phyloP scores from a whole-genome alignment of 106 monocot species.

The Agapanthus africanus region DNA sequence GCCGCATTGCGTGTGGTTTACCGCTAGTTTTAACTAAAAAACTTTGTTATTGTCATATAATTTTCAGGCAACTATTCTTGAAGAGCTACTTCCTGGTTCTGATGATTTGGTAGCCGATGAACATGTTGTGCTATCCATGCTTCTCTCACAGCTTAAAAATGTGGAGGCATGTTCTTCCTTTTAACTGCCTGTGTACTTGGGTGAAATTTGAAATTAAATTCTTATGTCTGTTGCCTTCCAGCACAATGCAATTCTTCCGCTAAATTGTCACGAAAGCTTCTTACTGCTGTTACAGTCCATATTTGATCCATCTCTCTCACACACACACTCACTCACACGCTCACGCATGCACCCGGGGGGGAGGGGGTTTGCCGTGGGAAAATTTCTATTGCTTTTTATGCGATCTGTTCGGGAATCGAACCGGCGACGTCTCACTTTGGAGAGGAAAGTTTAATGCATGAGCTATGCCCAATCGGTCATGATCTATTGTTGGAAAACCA shows the following conservation, averaged over 20 bases:
- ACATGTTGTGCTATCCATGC: constrained; percentile 16
- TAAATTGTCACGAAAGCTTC: background rate
- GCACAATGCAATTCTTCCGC: background rate
- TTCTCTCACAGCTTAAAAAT: constrained; percentile 44
- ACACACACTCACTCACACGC: no score
- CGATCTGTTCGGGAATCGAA: no score
- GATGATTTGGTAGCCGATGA: constrained; percentile 19
- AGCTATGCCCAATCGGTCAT: no score
- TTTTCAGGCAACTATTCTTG: constrained; percentile 58
- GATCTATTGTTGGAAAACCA: no score
- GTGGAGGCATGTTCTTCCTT: constrained; percentile 24
- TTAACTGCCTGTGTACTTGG: background rate
- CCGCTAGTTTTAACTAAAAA: constrained; percentile 8
- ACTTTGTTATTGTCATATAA: background rate
- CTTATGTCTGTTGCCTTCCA: background rate
- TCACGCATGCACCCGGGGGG: no score
- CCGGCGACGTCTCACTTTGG: no score
- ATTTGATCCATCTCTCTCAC: no score
- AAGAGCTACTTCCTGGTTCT: constrained; percentile 47
- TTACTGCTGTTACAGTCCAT: no score
- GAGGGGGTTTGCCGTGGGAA: no score
- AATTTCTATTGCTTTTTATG: no score
- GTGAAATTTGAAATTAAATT: constrained; percentile 1
- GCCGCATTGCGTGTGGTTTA: no score
- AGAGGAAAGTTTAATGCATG: no score